A percentile compares a stretch with the other conserved stretches of the same genome.
These are phyloP conservation scores for Sporothrix phasma DNA, from an alignment of 2,329 filamentous ascomycete species.

Conservation along the genomic window DNA sequence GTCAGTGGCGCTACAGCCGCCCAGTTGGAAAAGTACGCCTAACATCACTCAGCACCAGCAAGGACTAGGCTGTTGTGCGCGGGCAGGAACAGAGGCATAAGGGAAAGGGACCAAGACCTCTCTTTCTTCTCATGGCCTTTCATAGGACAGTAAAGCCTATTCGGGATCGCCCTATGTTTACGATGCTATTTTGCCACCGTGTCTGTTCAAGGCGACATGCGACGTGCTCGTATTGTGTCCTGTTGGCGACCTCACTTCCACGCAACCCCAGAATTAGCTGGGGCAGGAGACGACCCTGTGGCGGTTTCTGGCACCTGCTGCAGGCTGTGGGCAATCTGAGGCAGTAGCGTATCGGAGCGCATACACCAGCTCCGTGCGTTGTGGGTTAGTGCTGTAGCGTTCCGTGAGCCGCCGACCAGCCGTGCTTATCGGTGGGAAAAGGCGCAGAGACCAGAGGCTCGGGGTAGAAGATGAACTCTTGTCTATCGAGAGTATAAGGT, in stretches of 20 bases:
- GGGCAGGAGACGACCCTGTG: not conserved
- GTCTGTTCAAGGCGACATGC: not conserved
- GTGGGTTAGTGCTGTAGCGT: constrained; percentile 8
- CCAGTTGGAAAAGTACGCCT: constrained; percentile 2
- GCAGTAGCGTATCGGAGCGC: constrained; percentile 16
- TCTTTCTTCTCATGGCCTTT: not conserved
- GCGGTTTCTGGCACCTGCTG: not conserved
- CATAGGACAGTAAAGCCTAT: not conserved
- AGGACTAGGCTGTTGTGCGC: not conserved
- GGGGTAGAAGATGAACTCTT: not conserved
- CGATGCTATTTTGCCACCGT: not conserved
- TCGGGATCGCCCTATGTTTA: not conserved
- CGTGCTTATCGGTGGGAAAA: not conserved
- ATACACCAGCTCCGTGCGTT: constrained; percentile 14
- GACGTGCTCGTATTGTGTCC: too few species aligned
- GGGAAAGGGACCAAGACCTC: not conserved
- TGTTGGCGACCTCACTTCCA: not conserved
- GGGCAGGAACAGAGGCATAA: not conserved
- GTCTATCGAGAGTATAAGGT: too few species aligned
- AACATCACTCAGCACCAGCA: constrained; percentile 12
- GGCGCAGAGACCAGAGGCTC: not conserved
- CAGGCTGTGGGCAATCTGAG: constrained; percentile 10
- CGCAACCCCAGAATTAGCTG: not conserved
- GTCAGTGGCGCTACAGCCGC: constrained; percentile 12
- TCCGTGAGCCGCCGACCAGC: constrained; percentile 9